Conservation (phyloP, 2,329 filamentous ascomycete genomes). For the Fusarium cicatricum region DNA sequence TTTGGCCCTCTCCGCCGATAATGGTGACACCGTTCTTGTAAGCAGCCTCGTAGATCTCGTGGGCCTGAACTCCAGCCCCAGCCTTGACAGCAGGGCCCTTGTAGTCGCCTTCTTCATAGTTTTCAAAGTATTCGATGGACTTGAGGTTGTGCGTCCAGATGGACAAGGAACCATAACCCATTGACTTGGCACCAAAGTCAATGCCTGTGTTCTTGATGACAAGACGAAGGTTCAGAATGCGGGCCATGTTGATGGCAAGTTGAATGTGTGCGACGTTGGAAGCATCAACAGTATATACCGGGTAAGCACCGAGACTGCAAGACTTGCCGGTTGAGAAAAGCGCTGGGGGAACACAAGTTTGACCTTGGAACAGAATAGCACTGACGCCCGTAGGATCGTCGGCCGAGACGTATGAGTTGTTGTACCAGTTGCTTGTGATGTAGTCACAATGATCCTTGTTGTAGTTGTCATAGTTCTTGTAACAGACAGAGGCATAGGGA, state of each 20-base stretch:
- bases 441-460: slow-evolving; percentile 16
- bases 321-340: slow-evolving; percentile 36
- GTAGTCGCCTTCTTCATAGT: slow-evolving; percentile 54
- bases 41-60: slow-evolving; percentile 56
- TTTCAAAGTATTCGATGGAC: slow-evolving; percentile 50
- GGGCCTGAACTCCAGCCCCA: slow-evolving; percentile 61
- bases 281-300: slow-evolving; percentile 52
- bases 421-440: slow-evolving; percentile 29
- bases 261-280: slow-evolving; percentile 55
- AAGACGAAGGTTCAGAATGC: slow-evolving; percentile 55
- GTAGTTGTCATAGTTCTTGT: slow-evolving; percentile 28
- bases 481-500: slow-evolving; percentile 46
- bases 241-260: slow-evolving; percentile 56
- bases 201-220: slow-evolving; percentile 61
- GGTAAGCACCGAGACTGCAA: slow-evolving; percentile 53
- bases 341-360: slow-evolving; percentile 46
- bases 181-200: slow-evolving; percentile 63
- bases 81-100: slow-evolving; percentile 59
- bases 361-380: slow-evolving; percentile 50
- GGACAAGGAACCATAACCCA: slow-evolving; percentile 55
- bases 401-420: slow-evolving; percentile 30
- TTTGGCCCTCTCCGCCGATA: slow-evolving; percentile 61
- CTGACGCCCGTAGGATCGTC: slow-evolving; percentile 51
- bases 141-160: slow-evolving; percentile 53
- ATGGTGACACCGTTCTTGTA: slow-evolving; percentile 55